phyloP scores from a whole-genome alignment of 441 rosid species.

The Arabidopsis lyrata region DNA sequence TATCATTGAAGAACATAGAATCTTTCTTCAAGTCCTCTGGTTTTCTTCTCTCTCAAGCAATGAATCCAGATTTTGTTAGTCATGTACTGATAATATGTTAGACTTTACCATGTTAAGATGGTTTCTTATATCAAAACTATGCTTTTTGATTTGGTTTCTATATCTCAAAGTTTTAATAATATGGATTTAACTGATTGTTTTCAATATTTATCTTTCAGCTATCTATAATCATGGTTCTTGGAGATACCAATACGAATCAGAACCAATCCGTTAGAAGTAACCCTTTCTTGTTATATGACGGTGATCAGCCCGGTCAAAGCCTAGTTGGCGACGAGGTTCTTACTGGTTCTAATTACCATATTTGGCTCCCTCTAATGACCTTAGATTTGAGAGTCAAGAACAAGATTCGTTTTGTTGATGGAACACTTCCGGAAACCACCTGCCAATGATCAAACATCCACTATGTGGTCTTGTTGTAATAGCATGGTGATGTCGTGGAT shows the following conservation, averaged over 20 bases:
- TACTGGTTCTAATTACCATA: neutral
- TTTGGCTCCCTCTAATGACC: neutral
- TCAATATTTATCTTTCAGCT: neutral
- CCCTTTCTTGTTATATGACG: neutral
- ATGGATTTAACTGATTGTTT: neutral
- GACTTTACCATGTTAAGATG: no score
- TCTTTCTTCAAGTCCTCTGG: no score
- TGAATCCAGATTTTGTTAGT: no score
- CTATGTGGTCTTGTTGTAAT: constrained; percentile 8
- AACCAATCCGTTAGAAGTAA: neutral
- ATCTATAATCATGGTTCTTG: neutral
- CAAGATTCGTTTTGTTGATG: constrained; percentile 5
- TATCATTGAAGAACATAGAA: no score
- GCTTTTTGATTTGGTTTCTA: no score
- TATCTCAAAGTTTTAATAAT: no score
- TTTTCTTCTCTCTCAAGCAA: no score
- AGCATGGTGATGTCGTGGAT: constrained; percentile 28
- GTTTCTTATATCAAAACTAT: no score
- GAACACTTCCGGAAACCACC: neutral
- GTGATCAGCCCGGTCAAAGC: neutral
- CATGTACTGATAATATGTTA: no score
- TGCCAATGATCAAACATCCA: neutral
- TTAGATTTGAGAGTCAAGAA: constrained; percentile 6
- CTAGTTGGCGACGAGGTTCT: neutral
- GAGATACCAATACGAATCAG: neutral